Evolutionary conservation across 2,329 filamentous ascomycete genomes (phyloP).

Genomic region (Gaeumannomyces tritici): DNA sequence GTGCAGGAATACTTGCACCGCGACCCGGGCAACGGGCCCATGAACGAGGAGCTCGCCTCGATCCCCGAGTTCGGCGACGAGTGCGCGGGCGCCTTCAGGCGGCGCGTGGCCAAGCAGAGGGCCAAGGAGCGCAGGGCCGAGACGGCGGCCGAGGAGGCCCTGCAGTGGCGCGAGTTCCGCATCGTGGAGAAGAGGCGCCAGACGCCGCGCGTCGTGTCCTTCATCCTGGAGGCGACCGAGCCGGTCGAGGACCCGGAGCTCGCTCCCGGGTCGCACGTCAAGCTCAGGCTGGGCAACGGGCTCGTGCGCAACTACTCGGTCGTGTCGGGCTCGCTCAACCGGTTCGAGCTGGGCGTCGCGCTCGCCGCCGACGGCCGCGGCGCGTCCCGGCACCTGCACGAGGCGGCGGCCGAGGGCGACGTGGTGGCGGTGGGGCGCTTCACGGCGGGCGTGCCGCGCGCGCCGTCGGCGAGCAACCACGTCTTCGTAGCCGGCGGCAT

Average conservation of each 20-base stretch:
- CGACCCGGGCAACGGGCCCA: conserved; percentile 37
- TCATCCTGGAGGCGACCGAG: conserved; percentile 38
- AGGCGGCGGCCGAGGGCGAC: conserved; percentile 34
- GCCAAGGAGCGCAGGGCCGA: conserved; percentile 14
- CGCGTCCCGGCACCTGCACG: conserved; percentile 51
- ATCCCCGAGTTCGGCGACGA: conserved; percentile 42
- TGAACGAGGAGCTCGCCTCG: conserved; percentile 40
- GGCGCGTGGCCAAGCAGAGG: conserved; percentile 36
- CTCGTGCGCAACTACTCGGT: conserved; percentile 52
- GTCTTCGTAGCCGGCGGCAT: conserved; percentile 56
- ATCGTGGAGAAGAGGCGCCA: conserved; percentile 40
- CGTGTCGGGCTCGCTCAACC: conserved; percentile 31
- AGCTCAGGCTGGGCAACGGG: conserved; percentile 45
- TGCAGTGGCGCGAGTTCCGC: conserved; percentile 32
- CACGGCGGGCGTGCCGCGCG: conserved; percentile 36
- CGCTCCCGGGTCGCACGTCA: conserved; percentile 41
- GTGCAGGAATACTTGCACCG: conserved; percentile 54
- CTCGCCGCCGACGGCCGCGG: conserved; percentile 39
- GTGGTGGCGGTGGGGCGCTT: conserved; percentile 40
- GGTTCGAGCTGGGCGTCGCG: conserved; percentile 49
- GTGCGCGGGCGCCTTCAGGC: conserved; percentile 35
- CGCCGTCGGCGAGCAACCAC: conserved; percentile 41
- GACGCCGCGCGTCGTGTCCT: conserved; percentile 38
- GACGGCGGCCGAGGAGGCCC: conserved; percentile 14
- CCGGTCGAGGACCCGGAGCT: conserved; percentile 21